Evolutionary conservation across 352 stramenopile species (phyloP).

Genomic region (Pythium folliculosum): DNA sequence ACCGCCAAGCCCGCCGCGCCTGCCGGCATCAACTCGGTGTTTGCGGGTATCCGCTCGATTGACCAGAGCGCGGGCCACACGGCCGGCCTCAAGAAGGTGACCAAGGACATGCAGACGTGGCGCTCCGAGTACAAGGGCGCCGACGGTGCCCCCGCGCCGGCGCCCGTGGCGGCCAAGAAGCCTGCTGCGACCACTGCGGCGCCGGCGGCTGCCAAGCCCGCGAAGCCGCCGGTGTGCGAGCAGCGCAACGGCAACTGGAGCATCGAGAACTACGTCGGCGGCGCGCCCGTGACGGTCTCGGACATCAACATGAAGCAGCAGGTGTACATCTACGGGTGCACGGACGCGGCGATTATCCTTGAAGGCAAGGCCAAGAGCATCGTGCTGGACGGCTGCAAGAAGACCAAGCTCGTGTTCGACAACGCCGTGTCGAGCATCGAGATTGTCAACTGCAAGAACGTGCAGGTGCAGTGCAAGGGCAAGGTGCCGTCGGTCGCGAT

Average conservation of each 20-base stretch:
- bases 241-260: conserved; percentile 96
- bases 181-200: conserved; percentile 22
- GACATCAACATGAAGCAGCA: conserved; percentile 95
- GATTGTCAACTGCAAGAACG: conserved; percentile 97
- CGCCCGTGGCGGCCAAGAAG: conserved; percentile 20
- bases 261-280: conserved; percentile 94
- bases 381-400: conserved; percentile 95
- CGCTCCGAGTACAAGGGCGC: conserved; percentile 91
- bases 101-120: conserved; percentile 98
- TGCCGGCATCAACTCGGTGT: conserved; percentile 79
- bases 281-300: conserved; percentile 84
- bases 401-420: conserved; percentile 96
- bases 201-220: conserved; percentile 39
- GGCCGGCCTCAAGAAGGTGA: conserved; percentile 93
- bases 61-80: conserved; percentile 92
- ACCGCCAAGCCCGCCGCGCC: conserved; percentile 34
- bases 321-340: conserved; percentile 96
- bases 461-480: conserved; percentile 94
- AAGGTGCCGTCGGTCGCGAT: conserved; percentile 95
- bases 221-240: conserved; percentile 70
- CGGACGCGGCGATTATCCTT: conserved; percentile 94
- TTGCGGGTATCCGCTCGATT: conserved; percentile 85
- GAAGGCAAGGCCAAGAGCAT: conserved; percentile 98
- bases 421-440: conserved; percentile 96
- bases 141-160: conserved; percentile 29